These are phyloP conservation scores for Leishmania amazonensis DNA, from an alignment of 208 protist species.

Conservation along the genomic window DNA sequence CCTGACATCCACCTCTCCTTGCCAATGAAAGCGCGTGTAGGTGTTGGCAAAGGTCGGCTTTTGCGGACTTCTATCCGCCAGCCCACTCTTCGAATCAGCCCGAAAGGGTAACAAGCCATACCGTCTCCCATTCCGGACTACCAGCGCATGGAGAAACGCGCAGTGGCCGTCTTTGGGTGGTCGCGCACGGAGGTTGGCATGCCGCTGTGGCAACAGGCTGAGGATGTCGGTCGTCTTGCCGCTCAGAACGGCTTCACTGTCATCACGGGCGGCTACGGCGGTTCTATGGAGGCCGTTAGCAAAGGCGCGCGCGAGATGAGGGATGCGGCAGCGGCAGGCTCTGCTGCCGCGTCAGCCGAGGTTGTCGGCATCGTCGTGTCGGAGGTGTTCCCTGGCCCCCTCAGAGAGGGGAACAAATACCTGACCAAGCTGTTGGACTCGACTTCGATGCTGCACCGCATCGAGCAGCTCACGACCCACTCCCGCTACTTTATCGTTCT, in stretches of 20 bases:
- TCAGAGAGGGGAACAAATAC: conserved; percentile 56
- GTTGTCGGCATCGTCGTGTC: conserved; percentile 64
- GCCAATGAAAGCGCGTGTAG: neutral
- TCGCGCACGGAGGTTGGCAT: conserved; percentile 54
- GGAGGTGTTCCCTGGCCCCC: conserved; percentile 56
- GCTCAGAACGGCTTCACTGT: conserved; percentile 55
- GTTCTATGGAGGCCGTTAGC: conserved; percentile 77
- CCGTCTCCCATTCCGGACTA: conserved; percentile 38
- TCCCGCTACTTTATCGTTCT: conserved; percentile 69
- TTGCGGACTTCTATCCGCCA: neutral
- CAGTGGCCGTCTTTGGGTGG: conserved; percentile 68
- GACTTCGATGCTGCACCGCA: conserved; percentile 53
- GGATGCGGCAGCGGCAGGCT: conserved; percentile 20
- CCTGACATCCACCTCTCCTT: neutral
- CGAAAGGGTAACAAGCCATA: conserved; percentile 5
- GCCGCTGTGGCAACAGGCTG: conserved; percentile 51
- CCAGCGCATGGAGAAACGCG: conserved; percentile 31
- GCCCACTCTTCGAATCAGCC: neutral
- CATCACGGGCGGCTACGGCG: conserved; percentile 71
- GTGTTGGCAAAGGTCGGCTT: neutral
- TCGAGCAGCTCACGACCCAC: conserved; percentile 61
- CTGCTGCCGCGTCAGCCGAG: conserved; percentile 26
- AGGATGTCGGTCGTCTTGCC: conserved; percentile 45
- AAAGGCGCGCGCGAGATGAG: conserved; percentile 56
- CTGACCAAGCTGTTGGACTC: conserved; percentile 51